Base-by-base conservation (phyloP, 2,329 filamentous ascomycete species). In the Penicillium sp. region DNA sequence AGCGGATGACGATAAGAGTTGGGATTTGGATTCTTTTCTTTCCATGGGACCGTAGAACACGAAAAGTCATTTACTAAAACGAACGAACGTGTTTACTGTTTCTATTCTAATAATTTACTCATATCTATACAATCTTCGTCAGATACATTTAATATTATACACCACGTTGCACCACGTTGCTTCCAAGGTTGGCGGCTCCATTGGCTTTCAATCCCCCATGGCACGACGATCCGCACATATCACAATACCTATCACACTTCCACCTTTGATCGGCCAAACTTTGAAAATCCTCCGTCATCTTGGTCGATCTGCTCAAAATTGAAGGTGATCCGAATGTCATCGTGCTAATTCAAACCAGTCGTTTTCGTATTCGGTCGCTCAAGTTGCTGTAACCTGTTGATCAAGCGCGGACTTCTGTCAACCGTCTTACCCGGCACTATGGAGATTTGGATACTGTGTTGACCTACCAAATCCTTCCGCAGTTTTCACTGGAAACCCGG, bases 1-100 rank as follows among this genome's bases (percentile, higher is more conserved):
- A 56, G 56, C 51, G 54, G 49, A 57, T 55, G 41, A 57, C 50
- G 55, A 54, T 54, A 50, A 54, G 41, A 44, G 19, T 31, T n/a
- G 11, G 11, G 11, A 3, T 13, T 31, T 31, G 36, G 5, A 22
- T 22, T 22, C 3, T 38, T 27, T n/a, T 11, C 16, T 22, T 22
- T 38, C 36, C 36, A 19, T 38, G 29, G 29, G 29, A 31, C n/a
- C n/a, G n/a, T n/a, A n/a, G n/a, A n/a, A n/a, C n/a, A n/a, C n/a
- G n/a, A n/a, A n/a, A n/a, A n/a, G n/a, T n/a, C n/a, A n/a, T n/a
- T n/a, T n/a, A n/a, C n/a, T n/a, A n/a, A n/a, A n/a, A n/a, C n/a
- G n/a, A n/a, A n/a, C n/a, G n/a, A n/a, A n/a, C n/a, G n/a, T n/a
- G n/a, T n/a, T n/a, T n/a, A n/a, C n/a, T n/a, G n/a, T n/a, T n/a